These are phyloP conservation scores for Cochlearia excelsa DNA, from an alignment of 345 rosid species.

Conservation along the genomic window DNA sequence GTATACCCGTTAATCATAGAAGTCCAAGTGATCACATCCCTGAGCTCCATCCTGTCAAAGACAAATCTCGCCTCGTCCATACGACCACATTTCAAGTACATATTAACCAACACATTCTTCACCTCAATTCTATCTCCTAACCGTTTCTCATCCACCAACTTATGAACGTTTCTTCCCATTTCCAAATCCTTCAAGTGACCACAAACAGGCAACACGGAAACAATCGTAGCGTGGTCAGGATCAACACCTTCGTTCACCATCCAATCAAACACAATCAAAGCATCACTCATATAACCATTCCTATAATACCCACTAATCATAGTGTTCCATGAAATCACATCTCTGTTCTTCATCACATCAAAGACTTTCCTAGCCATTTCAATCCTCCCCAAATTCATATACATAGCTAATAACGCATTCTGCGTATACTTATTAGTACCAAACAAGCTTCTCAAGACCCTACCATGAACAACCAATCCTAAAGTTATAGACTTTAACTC, in stretches of 20 bases:
- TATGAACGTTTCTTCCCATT: conserved; percentile 55
- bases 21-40: conserved; percentile 70
- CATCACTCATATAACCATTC: conserved; percentile 45
- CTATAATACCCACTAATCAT: conserved; percentile 63
- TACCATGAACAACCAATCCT: conserved; percentile 52
- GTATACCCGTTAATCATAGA: conserved; percentile 56
- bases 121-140: conserved; percentile 44
- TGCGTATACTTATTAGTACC: conserved; percentile 42
- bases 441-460: conserved; percentile 41
- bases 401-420: conserved; percentile 65
- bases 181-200: conserved; percentile 55
- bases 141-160: conserved; percentile 42
- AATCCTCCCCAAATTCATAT: conserved; percentile 51
- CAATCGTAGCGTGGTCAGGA: conserved; percentile 49
- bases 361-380: conserved; percentile 50
- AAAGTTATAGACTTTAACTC: conserved; percentile 36
- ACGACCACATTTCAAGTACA: conserved; percentile 61
- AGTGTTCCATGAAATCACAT: conserved; percentile 65
- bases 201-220: conserved; percentile 58
- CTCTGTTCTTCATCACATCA: conserved; percentile 44
- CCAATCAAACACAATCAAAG: conserved; percentile 44
- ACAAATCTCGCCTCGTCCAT: conserved; percentile 54
- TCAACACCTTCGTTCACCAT: conserved; percentile 51
- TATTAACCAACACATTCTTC: conserved; percentile 59
- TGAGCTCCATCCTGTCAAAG: conserved; percentile 49